Evolutionary conservation across 1,139 yeast species (phyloP), one percentile per base, ranked within the genome.

Genomic region (Zygoascus hellenicus): DNA sequence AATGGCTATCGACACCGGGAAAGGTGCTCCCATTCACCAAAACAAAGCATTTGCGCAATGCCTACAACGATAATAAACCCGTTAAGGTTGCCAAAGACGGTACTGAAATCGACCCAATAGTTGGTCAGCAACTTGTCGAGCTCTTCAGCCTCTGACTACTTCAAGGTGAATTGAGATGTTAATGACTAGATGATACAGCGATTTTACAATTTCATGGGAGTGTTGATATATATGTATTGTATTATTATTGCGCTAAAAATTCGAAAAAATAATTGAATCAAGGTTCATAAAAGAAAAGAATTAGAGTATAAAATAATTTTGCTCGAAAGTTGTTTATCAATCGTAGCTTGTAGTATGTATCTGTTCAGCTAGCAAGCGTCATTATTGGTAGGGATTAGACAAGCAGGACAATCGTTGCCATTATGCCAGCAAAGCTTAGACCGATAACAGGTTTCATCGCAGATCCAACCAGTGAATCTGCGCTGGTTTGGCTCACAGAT

Each of bases 11-110:
- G 5, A 50, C 60, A 6, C 47, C 53, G 9, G 54, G 58, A 46
- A 40, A 50, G 33, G 52, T 59, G 32, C 56, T 69, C 35, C 60
- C 68, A n/a, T 69, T 69, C 51, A 53, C 53, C 39, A 57, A 58
- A 41, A 63, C 67, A 1, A 52, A 56, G 31, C 61, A 63, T 42
- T 52, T 69, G 38, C 58, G 59, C 13, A 69, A 69, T 52, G 57
- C 68, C 2, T 58, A 60, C 47, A 69, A 69, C 53, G 57, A 58
- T 16, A 61, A 66, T 54, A 60, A 64, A 48, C 68, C 67, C 5
- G 64, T 69, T 37, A 68, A 68, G 49, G 61, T 69, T 37, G 73
- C 72, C 2, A 57, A 72, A 22, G 73, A 68, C 47, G 72, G 73
- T 2, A 68, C 72, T 2, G 72, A 69, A 51, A 56, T 68, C 32